phyloP scores from a whole-genome alignment of 192 early-diverging fungal species.

The Chytriomyces sp. region DNA sequence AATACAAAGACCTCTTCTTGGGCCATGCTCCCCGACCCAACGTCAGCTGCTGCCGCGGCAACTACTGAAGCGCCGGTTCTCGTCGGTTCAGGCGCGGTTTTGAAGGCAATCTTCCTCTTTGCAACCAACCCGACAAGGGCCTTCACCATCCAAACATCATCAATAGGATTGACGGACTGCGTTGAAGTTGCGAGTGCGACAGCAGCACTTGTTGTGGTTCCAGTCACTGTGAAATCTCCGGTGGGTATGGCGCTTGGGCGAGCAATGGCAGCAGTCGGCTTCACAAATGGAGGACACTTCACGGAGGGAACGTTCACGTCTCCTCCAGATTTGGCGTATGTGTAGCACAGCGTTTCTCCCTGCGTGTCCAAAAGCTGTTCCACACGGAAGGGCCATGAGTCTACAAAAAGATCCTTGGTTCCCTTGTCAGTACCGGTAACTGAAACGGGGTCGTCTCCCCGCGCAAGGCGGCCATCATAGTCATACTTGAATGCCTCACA shows the following conservation, averaged over 20 bases:
- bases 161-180: neutral
- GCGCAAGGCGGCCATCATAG: neutral
- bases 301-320: neutral
- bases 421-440: neutral
- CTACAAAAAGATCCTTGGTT: neutral
- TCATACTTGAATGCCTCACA: constrained; percentile 1
- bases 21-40: neutral
- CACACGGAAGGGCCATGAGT: neutral
- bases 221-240: neutral
- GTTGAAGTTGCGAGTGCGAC: neutral
- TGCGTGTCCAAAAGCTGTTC: neutral
- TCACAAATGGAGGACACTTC: neutral
- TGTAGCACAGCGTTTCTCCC: constrained; percentile 18
- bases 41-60: neutral
- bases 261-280: neutral
- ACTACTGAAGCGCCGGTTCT: no score
- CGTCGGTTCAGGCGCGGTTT: no score
- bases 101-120: neutral
- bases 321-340: constrained; percentile 12
- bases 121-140: neutral
- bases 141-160: neutral
- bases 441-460: constrained; percentile 2
- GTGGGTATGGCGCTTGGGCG: neutral
- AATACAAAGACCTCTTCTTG: neutral
- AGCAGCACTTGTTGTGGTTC: neutral